A percentile compares a stretch with the other conserved stretches of the same genome.
phyloP scores from a whole-genome alignment of 2,329 filamentous ascomycete genomes.

The Ophiostoma ulmi region DNA sequence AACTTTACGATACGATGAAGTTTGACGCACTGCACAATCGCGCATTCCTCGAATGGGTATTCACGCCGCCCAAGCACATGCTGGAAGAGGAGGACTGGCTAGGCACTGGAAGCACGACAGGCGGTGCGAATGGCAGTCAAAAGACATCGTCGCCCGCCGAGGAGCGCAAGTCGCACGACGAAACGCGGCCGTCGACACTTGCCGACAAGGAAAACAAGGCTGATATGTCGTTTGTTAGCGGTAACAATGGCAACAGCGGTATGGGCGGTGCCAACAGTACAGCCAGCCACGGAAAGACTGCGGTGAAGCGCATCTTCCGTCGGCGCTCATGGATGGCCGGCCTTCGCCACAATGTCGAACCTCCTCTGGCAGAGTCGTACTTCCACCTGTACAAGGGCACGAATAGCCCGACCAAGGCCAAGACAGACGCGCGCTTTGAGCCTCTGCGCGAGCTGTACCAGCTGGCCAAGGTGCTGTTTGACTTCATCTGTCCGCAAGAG shows the following conservation, averaged over 20 bases:
- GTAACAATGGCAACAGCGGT: background rate
- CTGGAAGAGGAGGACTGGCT: constrained; percentile 58
- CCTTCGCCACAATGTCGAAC: constrained; percentile 45
- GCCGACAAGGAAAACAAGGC: constrained; percentile 19
- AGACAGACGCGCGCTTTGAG: constrained; percentile 77
- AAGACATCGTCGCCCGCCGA: constrained; percentile 5
- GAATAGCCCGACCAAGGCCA: constrained; percentile 66
- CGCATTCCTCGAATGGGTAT: constrained; percentile 94
- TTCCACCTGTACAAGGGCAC: constrained; percentile 80
- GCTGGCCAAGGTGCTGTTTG: constrained; percentile 89
- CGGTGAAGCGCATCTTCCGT: constrained; percentile 52
- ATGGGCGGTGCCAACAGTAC: background rate
- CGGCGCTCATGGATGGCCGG: constrained; percentile 56
- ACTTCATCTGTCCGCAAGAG: constrained; percentile 97
- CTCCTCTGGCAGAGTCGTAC: constrained; percentile 64
- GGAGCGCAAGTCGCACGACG: constrained; percentile 25
- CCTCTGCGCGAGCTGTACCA: constrained; percentile 91
- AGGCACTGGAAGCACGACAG: constrained; percentile 21
- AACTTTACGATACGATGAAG: constrained; percentile 99
- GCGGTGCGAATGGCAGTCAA: background rate
- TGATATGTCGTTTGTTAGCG: background rate
- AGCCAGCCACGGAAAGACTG: constrained; percentile 32
- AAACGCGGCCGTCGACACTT: background rate
- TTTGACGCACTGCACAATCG: constrained; percentile 97
- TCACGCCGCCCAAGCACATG: constrained; percentile 77